phyloP scores from a whole-genome alignment of 805 yeast genomes.

The Candida alai region DNA sequence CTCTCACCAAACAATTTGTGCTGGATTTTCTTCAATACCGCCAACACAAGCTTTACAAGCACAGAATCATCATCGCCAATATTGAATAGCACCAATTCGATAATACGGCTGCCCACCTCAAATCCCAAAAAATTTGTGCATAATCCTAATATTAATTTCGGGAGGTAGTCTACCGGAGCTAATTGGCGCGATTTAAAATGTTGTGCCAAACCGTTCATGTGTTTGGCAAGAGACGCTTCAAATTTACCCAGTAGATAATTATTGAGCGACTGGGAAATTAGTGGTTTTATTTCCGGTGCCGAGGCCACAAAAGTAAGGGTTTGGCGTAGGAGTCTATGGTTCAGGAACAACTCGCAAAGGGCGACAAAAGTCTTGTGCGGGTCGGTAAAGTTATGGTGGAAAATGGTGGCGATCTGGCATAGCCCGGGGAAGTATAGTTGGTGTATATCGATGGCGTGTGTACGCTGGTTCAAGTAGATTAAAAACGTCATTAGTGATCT shows the following conservation, averaged over 20 bases:
- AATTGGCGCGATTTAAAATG: slow-evolving; percentile 48
- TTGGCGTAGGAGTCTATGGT: too few species aligned
- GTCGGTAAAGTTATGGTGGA: slow-evolving; percentile 34
- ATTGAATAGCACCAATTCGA: slow-evolving; percentile 62
- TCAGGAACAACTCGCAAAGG: slow-evolving; percentile 35
- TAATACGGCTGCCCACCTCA: slow-evolving; percentile 44
- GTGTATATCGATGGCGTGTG: too few species aligned
- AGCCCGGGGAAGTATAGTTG: too few species aligned
- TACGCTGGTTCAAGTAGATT: too few species aligned
- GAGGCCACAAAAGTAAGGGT: too few species aligned
- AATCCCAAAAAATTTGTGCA: slow-evolving; percentile 44
- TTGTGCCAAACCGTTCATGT: slow-evolving; percentile 39
- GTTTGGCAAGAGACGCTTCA: slow-evolving; percentile 41
- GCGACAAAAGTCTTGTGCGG: slow-evolving; percentile 34
- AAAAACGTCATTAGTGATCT: too few species aligned
- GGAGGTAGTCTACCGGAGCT: slow-evolving; percentile 40
- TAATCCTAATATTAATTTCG: slow-evolving; percentile 36
- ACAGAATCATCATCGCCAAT: slow-evolving; percentile 60
- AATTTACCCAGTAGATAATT: slow-evolving; percentile 32
- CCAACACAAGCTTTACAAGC: slow-evolving; percentile 46
- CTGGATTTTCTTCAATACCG: slow-evolving; percentile 45
- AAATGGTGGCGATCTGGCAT: slow-evolving; percentile 36
- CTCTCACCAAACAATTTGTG: slow-evolving; percentile 48
- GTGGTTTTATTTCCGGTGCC: slow-evolving; percentile 5
- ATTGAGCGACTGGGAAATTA: slow-evolving; percentile 6